Base-by-base conservation (phyloP, 306 rosid species). In the cucumber (Cucumis sativus) region DNA sequence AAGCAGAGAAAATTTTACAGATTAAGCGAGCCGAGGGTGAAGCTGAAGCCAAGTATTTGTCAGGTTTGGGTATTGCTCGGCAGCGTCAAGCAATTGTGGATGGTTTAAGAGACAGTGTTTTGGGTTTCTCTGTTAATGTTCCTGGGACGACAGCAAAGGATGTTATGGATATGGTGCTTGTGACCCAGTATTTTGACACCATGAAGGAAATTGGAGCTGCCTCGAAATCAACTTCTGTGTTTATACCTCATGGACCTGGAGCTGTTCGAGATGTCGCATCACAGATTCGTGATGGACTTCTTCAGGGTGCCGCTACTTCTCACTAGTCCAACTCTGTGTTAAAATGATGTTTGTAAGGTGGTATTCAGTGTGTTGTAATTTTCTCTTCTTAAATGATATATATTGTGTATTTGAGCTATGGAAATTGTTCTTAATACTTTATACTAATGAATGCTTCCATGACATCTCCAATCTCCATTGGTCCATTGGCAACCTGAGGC, bases 131-230 rank as follows among this genome's bases (percentile, higher is more conserved):
- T 35, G 87, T 83, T 23, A 94, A 94, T 83, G 98, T 94, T 70
- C 98, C 97, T 0, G 98, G 98, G 71, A 94, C 97, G 1, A 86
- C 92, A 2, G 86, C 97, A 1, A 94, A 89, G 88, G 96, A 94
- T 84, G 97, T 94, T 77, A 90, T 94, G 97, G 98, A 94, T 86
- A 94, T 94, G 98, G 97, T 94, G 62, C 93, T 94, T 58, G 95
- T 94, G 80, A 92, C 97, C 25, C 98, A 94, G 80, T 94, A 94
- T 78, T 94, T 94, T 65, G 98, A 94, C 80, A 94, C 98, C 57
- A 90, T 92, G 98, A 94, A 92, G 84, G 98, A 94, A 69, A 94
- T 94, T 47, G 98, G 98, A 1, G 97, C 98, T 55, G 33, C 93
- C 75, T 90, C 97, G 8, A 94, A 94, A 81, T 84, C 98, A 40